phyloP scores from a whole-genome alignment of 345 rosid species.

The Brassica rapa region DNA sequence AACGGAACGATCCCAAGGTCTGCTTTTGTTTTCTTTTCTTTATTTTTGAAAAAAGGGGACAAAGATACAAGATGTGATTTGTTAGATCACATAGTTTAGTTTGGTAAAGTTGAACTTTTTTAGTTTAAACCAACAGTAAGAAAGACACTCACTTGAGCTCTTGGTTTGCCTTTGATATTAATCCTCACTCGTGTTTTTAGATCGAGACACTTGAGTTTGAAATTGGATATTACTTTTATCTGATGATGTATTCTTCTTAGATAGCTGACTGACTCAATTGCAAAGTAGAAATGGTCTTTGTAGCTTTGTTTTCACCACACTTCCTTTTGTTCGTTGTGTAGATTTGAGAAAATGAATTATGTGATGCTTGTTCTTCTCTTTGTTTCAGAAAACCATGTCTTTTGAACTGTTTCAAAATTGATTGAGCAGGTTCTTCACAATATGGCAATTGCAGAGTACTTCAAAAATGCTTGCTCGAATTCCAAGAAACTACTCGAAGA shows the following conservation, averaged over 20 bases:
- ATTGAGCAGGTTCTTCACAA: slow-evolving; percentile 78
- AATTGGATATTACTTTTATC: no score
- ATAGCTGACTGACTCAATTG: background rate
- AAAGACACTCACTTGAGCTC: no score
- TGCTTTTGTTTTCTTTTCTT: background rate
- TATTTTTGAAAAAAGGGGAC: no score
- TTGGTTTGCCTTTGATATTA: background rate
- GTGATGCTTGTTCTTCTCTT: background rate
- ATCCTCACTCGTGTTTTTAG: no score
- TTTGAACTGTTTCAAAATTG: slow-evolving; percentile 19
- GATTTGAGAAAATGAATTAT: background rate
- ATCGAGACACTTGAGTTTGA: no score
- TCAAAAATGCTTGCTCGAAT: slow-evolving; percentile 71
- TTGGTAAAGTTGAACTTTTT: no score
- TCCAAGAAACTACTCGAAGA: slow-evolving; percentile 71
- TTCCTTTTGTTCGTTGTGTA: no score
- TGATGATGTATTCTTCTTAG: background rate
- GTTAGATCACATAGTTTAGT: no score
- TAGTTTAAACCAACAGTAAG: no score
- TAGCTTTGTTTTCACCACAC: background rate
- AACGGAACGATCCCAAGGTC: slow-evolving; percentile 84
- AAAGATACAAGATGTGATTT: no score
- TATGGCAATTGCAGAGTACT: slow-evolving; percentile 78
- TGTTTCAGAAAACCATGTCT: background rate
- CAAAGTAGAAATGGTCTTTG: background rate